Base-by-base conservation (phyloP, 352 stramenopile species). In the Plasmopara halstedii region DNA sequence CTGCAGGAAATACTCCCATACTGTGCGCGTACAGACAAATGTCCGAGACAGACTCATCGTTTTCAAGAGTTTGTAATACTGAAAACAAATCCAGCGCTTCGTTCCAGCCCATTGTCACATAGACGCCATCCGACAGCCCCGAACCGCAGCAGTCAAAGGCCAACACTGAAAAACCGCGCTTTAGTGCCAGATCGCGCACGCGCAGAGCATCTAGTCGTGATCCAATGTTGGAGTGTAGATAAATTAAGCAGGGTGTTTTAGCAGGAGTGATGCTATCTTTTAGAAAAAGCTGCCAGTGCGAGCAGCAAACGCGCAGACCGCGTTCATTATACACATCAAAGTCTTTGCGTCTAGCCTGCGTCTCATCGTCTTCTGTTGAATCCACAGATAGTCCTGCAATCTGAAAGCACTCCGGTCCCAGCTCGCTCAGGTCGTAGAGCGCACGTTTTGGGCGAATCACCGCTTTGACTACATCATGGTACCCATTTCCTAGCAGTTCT, bases 101-200 rank as follows among this genome's bases (percentile, higher is more conserved):
- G 56, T 88, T 88, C 76, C 76, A 92, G 31, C 83, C 83, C 68
- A 89, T 85, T 4, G 80, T 94, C 46, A 94, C 80, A 56, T 88
- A 92, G 31, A 88, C 68, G 23, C 80, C 83, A 45, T 91, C 83
- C 19, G 72, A 88, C 10, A 74, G 49, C 0, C 80, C 83, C 4
- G 80, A 92, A 42, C 83, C 83, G 18, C 70, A 86, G 43, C 69
- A 91, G 61, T 94, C 83, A 44, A 94, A 92, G 3, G 80, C 68
- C 23, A 88, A 48, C 35, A 94, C 72, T 6, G 80, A 89, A 33
- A 91, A 85, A 37, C 81, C 78, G 2, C 78, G 62, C n/a, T 48
- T 44, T 7, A 94, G 49, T 6, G 76, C 77, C 9, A 69, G 42
- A 31, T 88, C 66, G 2, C 78, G 78, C 22, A 89, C 49, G n/a